Conservation (phyloP, 1,284 basidiomycete genomes). For the Caloboletus firmus region DNA sequence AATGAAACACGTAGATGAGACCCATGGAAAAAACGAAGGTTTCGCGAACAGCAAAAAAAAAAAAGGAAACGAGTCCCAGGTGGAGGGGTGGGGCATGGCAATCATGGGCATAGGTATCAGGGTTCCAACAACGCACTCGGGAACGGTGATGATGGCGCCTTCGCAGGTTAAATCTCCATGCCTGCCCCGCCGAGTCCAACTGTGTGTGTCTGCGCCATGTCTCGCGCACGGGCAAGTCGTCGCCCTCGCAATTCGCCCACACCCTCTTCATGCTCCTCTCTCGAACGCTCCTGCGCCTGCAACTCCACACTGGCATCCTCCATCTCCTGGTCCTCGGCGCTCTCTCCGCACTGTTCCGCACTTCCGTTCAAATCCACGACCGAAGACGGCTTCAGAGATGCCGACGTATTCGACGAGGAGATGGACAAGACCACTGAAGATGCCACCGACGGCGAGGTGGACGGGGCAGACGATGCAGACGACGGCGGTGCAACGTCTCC, state of each 20-base stretch:
- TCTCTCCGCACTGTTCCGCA: not conserved
- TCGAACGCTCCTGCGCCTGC: not conserved
- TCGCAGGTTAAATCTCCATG: constrained; percentile 22
- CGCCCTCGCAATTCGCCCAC: constrained; percentile 22
- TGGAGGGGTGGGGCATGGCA: no score
- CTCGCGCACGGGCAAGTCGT: constrained; percentile 15
- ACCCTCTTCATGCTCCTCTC: not conserved
- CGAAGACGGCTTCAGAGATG: constrained; percentile 18
- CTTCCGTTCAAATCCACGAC: not conserved
- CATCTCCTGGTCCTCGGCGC: constrained; percentile 24
- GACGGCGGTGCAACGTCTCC: constrained; percentile 13
- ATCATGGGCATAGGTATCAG: not conserved
- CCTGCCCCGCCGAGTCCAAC: constrained; percentile 8
- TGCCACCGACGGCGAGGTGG: constrained; percentile 17
- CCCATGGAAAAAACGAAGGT: not conserved
- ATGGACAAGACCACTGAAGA: constrained; percentile 24
- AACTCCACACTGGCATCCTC: constrained; percentile 12
- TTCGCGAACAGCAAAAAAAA: not conserved
- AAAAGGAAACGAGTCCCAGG: not conserved
- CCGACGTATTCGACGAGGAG: constrained; percentile 9
- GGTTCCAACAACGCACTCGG: not conserved
- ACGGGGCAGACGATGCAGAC: constrained; percentile 16
- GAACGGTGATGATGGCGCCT: not conserved
- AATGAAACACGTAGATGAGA: constrained; percentile 3
- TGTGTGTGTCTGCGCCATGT: constrained; percentile 13